Conservation (phyloP, 2,329 filamentous ascomycete species). For the Cordyceps farinosa region DNA sequence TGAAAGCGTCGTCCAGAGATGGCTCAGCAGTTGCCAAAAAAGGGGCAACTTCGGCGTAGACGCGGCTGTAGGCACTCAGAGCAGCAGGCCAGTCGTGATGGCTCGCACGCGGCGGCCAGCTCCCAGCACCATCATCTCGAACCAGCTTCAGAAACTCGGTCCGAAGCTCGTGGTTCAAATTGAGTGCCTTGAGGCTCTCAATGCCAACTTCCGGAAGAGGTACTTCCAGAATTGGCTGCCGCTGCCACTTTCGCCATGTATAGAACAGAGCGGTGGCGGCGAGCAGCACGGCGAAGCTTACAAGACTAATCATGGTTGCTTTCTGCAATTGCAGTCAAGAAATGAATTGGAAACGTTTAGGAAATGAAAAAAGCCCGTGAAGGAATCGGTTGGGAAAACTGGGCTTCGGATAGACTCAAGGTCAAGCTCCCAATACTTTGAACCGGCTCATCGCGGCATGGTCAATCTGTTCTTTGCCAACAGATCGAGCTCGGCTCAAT, state of each 20-base stretch:
- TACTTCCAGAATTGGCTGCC: neutral
- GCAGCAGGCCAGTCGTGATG: constrained; percentile 2
- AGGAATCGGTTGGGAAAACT: neutral
- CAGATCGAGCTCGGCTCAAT: neutral
- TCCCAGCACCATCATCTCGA: neutral
- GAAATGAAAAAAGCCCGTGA: neutral
- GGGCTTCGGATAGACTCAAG: neutral
- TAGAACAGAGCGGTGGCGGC: neutral
- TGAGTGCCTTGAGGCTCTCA: neutral
- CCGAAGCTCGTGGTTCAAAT: neutral
- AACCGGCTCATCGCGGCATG: neutral
- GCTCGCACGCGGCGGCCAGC: constrained; percentile 1
- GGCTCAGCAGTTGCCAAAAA: constrained; percentile 1
- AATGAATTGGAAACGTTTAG: neutral
- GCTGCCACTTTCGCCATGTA: neutral
- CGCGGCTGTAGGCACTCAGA: neutral
- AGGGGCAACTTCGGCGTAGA: neutral
- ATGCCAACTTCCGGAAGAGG: neutral
- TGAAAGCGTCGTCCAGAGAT: constrained; percentile 1
- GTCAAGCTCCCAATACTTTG: neutral
- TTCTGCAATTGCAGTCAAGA: neutral
- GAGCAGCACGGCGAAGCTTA: neutral
- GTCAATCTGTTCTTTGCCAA: neutral
- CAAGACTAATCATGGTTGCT: neutral
- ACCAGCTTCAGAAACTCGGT: neutral